Percentiles rank a stretch among this genome's conserved stretches.
These are phyloP conservation scores for Corrigiola litoralis DNA, from an alignment of 179 eudicot species.

Conservation along the genomic window DNA sequence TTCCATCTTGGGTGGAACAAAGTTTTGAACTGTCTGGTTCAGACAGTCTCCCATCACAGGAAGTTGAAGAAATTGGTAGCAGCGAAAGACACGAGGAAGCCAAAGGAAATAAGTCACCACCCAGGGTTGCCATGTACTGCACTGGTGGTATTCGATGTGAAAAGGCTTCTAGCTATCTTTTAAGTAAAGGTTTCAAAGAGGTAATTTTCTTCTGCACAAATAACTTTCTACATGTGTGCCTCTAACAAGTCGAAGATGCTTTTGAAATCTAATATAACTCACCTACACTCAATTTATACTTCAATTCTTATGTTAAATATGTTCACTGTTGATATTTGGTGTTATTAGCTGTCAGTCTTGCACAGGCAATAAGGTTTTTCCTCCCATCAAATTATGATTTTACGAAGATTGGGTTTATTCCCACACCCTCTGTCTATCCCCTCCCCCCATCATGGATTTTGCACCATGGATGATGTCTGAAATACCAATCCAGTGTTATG, in stretches of 20 bases:
- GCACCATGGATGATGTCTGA: too few species aligned
- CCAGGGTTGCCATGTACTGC: conserved; percentile 97
- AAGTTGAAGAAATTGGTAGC: conserved; percentile 25
- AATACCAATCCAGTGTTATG: too few species aligned
- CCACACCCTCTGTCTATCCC: too few species aligned
- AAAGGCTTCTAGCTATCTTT: conserved; percentile 92
- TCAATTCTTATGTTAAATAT: too few species aligned
- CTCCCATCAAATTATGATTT: too few species aligned
- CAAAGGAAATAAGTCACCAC: conserved; percentile 39
- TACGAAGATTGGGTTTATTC: too few species aligned
- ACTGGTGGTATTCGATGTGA: conserved; percentile 99
- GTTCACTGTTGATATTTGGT: too few species aligned
- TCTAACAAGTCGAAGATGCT: neutral
- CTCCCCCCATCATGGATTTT: too few species aligned
- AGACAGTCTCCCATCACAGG: conserved; percentile 35
- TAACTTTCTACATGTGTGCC: neutral
- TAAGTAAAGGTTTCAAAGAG: conserved; percentile 91
- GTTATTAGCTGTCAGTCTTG: too few species aligned
- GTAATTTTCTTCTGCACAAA: conserved; percentile 24
- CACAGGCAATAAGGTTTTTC: too few species aligned
- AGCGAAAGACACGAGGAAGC: conserved; percentile 21
- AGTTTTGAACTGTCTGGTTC: conserved; percentile 39
- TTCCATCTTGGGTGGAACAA: conserved; percentile 87
- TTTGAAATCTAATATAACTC: neutral
- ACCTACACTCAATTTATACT: too few species aligned